Percentiles rank a stretch among this genome's conserved stretches.
These are phyloP conservation scores for Hypoxylon intermedium DNA, from an alignment of 495 filamentous ascomycete species.

Conservation along the genomic window DNA sequence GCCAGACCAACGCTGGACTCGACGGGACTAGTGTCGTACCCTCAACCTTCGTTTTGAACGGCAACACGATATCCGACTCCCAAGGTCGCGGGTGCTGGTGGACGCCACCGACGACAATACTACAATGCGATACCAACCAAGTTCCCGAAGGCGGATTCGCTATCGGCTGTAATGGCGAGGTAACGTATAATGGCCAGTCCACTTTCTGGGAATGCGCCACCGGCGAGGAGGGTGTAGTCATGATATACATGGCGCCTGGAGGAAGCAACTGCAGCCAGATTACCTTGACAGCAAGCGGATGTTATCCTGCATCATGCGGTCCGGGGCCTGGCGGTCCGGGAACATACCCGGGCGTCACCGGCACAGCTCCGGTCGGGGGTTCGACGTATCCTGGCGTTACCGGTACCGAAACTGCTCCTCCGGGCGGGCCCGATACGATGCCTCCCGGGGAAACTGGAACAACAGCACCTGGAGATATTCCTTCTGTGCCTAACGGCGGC, in stretches of 20 bases:
- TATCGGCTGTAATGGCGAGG: constrained; percentile 55
- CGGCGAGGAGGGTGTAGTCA: constrained; percentile 55
- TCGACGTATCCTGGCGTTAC: background rate
- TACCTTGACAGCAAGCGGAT: constrained; percentile 57
- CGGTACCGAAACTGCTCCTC: constrained; percentile 5
- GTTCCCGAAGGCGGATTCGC: constrained; percentile 55
- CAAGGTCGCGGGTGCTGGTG: constrained; percentile 41
- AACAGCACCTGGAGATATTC: background rate
- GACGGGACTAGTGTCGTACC: constrained; percentile 14
- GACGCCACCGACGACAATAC: constrained; percentile 62
- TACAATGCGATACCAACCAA: constrained; percentile 68
- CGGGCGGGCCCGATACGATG: too few relatives aligned
- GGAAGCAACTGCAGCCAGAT: constrained; percentile 56
- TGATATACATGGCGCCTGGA: constrained; percentile 59
- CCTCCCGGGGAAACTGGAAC: constrained; percentile 1
- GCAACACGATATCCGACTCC: constrained; percentile 34
- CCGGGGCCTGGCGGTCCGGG: constrained; percentile 2
- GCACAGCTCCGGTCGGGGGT: too few relatives aligned
- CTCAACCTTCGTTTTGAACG: constrained; percentile 34
- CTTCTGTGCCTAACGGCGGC: too few relatives aligned
- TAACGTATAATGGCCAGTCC: constrained; percentile 53
- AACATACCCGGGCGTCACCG: too few relatives aligned
- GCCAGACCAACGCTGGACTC: constrained; percentile 29
- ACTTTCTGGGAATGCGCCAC: constrained; percentile 63
- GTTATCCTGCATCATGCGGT: constrained; percentile 42